phyloP scores from a whole-genome alignment of 768 basidiomycete genomes.

The Leccinum boreale region DNA sequence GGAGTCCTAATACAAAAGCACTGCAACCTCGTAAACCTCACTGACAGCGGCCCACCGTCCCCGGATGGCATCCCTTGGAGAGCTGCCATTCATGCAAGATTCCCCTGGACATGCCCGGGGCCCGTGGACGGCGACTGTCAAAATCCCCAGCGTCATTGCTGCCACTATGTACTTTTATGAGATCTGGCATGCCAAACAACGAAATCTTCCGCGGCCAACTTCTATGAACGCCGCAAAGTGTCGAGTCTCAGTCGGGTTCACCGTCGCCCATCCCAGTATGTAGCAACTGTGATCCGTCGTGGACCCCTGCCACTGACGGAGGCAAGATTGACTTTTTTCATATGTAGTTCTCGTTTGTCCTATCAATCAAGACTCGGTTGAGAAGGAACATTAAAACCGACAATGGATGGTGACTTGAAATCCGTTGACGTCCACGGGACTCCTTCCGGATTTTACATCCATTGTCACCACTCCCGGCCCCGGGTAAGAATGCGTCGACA shows the following conservation, averaged over 20 bases:
- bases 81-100: background rate
- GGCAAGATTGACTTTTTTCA: background rate
- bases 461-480: too few species aligned
- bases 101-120: background rate
- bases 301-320: background rate
- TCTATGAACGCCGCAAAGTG: background rate
- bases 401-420: too few species aligned
- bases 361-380: too few species aligned
- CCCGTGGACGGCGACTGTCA: background rate
- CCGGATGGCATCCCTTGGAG: too few species aligned
- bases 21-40: background rate
- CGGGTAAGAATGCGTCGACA: background rate
- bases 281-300: background rate
- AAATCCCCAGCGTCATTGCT: background rate
- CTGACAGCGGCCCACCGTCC: background rate
- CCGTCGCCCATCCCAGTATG: too few species aligned
- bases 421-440: too few species aligned
- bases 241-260: background rate
- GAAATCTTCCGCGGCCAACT: background rate
- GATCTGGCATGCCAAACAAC: background rate
- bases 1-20: background rate
- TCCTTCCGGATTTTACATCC: too few species aligned
- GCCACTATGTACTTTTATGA: background rate
- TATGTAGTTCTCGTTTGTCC: background rate
- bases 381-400: too few species aligned